Conservation (phyloP, 768 basidiomycete genomes). For the Lentinula boryana region DNA sequence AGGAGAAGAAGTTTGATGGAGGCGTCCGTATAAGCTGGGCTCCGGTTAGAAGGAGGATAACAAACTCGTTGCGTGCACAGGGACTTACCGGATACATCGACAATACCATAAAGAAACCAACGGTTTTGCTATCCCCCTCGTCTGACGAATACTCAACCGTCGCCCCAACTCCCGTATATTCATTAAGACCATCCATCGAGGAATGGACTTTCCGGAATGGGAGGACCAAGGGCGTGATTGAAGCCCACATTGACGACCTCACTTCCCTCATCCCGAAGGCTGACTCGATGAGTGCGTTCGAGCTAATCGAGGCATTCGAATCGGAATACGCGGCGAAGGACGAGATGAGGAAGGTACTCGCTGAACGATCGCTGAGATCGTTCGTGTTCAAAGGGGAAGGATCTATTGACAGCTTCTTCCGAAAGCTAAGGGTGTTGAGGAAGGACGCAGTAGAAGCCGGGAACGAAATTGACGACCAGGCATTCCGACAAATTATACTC, state of each 20-base stretch:
- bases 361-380: neutral
- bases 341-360: neutral
- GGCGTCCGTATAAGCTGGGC: neutral
- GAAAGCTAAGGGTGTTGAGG: neutral
- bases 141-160: too few relatives aligned
- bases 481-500: neutral
- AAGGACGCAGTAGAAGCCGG: neutral
- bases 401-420: neutral
- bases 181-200: too few relatives aligned
- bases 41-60: neutral
- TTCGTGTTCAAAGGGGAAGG: neutral
- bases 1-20: conserved; percentile 3
- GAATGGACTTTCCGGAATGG: neutral
- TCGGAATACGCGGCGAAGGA: neutral
- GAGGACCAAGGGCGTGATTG: neutral
- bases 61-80: neutral
- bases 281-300: neutral
- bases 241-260: neutral
- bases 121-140: too few relatives aligned
- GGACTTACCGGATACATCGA: neutral
- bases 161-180: too few relatives aligned
- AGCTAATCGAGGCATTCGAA: too few relatives aligned
- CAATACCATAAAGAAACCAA: too few relatives aligned
- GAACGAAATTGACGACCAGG: neutral
- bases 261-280: neutral